Evolutionary conservation across 768 basidiomycete species (phyloP).

Genomic region (Tulasnella calospora): DNA sequence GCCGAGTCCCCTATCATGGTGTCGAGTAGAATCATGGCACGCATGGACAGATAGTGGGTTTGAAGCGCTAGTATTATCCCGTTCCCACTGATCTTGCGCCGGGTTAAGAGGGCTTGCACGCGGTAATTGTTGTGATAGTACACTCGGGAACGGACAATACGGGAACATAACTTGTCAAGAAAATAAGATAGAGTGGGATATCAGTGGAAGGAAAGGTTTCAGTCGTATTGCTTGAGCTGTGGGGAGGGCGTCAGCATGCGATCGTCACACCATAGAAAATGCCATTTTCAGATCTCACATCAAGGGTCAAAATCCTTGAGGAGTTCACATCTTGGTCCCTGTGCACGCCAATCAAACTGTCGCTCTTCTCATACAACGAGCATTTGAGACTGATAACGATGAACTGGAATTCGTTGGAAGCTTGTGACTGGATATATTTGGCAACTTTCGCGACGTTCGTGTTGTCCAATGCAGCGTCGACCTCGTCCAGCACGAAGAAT

Average conservation of each 20-base stretch:
- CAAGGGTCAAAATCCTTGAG: conserved; percentile 84
- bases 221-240: background rate
- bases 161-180: background rate
- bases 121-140: background rate
- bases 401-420: conserved; percentile 86
- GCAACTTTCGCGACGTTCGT: conserved; percentile 98
- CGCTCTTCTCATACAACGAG: conserved; percentile 82
- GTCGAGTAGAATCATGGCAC: no score
- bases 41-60: no score
- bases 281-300: conserved; percentile 52
- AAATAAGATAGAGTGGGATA: background rate
- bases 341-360: conserved; percentile 89
- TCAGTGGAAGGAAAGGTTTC: background rate
- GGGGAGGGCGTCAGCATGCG: background rate
- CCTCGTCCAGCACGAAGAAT: conserved; percentile 98
- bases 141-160: background rate
- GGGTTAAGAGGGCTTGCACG: no score
- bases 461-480: conserved; percentile 95
- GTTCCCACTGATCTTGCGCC: no score
- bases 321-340: conserved; percentile 92
- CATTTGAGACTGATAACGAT: conserved; percentile 96
- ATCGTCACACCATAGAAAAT: no score
- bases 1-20: no score
- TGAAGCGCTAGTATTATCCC: no score
- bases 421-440: conserved; percentile 81